Percentiles rank a stretch among this genome's conserved stretches.
Conservation (phyloP, 345 rosid genomes). For the Eucalyptus tenuipes region DNA sequence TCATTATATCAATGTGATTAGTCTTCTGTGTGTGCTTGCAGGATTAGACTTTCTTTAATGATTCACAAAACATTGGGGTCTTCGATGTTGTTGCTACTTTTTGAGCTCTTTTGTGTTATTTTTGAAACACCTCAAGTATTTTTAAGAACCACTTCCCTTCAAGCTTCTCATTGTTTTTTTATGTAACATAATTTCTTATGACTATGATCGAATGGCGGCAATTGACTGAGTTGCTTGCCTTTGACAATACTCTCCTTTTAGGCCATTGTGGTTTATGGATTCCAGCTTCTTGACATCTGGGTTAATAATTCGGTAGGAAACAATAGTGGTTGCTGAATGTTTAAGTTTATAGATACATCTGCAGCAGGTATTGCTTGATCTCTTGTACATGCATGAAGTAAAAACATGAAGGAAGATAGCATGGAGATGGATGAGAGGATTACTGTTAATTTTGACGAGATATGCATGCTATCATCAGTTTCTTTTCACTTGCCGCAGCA, state of each 20-base stretch:
- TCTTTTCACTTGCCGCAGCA: background rate
- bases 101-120: constrained; percentile 50
- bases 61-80: constrained; percentile 24
- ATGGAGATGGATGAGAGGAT: background rate
- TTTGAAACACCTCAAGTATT: constrained; percentile 61
- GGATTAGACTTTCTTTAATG: constrained; percentile 34
- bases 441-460: background rate
- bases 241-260: constrained; percentile 6
- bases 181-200: background rate
- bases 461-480: background rate
- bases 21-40: constrained; percentile 5
- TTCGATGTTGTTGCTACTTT: constrained; percentile 35
- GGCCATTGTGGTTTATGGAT: constrained; percentile 87
- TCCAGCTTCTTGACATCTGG: constrained; percentile 84
- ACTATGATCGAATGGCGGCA: background rate
- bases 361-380: constrained; percentile 34
- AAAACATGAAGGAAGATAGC: background rate
- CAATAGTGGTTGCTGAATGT: constrained; percentile 36
- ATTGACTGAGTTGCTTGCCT: background rate
- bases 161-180: background rate
- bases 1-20: background rate
- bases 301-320: constrained; percentile 55
- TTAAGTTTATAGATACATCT: constrained; percentile 46
- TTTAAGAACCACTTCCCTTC: background rate
- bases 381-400: background rate